A percentile compares a stretch with the other conserved stretches of the same genome.
Conservation (phyloP, 495 filamentous ascomycete species). For the Penicillium salamii region DNA sequence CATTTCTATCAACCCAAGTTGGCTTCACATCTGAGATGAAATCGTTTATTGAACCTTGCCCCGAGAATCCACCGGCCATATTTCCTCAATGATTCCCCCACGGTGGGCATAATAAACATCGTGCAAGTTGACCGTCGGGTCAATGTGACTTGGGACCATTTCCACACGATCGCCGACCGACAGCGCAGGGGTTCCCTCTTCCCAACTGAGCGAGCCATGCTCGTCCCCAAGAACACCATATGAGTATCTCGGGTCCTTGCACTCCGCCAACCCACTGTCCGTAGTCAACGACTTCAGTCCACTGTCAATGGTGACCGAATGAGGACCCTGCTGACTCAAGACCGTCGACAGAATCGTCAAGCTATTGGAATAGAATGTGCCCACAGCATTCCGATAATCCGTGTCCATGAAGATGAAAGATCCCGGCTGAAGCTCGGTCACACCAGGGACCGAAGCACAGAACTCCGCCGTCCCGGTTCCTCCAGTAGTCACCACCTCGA, state of each 20-base stretch:
- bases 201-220: slow-evolving; percentile 35
- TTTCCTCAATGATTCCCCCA: slow-evolving; percentile 31
- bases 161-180: slow-evolving; percentile 33
- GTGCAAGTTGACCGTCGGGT: slow-evolving; percentile 38
- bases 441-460: slow-evolving; percentile 36
- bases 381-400: slow-evolving; percentile 38
- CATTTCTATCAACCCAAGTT: not conserved
- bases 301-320: slow-evolving; percentile 33
- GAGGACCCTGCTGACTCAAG: slow-evolving; percentile 32
- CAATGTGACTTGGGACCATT: slow-evolving; percentile 41
- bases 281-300: slow-evolving; percentile 39
- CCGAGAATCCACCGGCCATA: slow-evolving; percentile 38
- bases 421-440: slow-evolving; percentile 39
- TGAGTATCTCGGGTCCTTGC: slow-evolving; percentile 30
- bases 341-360: slow-evolving; percentile 35
- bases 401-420: slow-evolving; percentile 46
- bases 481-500: slow-evolving; percentile 35
- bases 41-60: slow-evolving; percentile 42
- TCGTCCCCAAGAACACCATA: slow-evolving; percentile 38
- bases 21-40: no score
- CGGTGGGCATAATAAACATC: slow-evolving; percentile 38
- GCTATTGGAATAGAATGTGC: slow-evolving; percentile 36
- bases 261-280: slow-evolving; percentile 38
- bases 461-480: slow-evolving; percentile 39
- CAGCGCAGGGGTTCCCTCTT: slow-evolving; percentile 21